Evolutionary conservation across 805 yeast species (phyloP), one percentile per base, ranked within the genome.

Genomic region (Nakazawaea ambrosiae): DNA sequence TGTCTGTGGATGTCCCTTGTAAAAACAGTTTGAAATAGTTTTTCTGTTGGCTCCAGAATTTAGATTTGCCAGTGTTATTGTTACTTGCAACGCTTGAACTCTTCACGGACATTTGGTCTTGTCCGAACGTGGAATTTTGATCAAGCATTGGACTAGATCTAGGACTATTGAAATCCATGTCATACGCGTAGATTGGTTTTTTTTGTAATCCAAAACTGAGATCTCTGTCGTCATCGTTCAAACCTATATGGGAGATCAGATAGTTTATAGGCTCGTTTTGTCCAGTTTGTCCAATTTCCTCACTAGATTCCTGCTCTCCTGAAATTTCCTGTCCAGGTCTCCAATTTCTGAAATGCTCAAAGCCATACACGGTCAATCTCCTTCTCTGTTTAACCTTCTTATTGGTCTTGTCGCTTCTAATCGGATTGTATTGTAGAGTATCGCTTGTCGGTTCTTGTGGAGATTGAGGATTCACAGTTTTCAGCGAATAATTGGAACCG

Each of bases 101-200:
- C n/a, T n/a, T n/a, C n/a, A n/a, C n/a, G n/a, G n/a, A n/a, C n/a
- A n/a, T n/a, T n/a, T n/a, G n/a, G n/a, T n/a, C n/a, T n/a, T n/a
- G n/a, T n/a, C n/a, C n/a, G n/a, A n/a, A n/a, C n/a, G n/a, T n/a
- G n/a, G n/a, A n/a, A n/a, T n/a, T n/a, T n/a, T 32, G 36, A 11
- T 32, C 36, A 33, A 54, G 48, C 31, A 37, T 47, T 3, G 39
- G 54, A 12, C 36, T 48, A 15, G 32, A 47, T 5, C 40, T 47
- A 1, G 49, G 51, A 1, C 36, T 48, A n/a, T 33, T 49, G 19
- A 46, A 40, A 31, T 34, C 36, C 26, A 26, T 45, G 4, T 30
- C 39, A 5, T 30, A 32, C 4, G 31, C 39, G 9, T 20, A 20
- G 17, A 36, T 10, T 14, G 39, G 39, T 25, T 30, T 30, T 23